Evolutionary conservation across 164 flowering plant genomes (phyloP).

Genomic region (Nelumbo lutea): DNA sequence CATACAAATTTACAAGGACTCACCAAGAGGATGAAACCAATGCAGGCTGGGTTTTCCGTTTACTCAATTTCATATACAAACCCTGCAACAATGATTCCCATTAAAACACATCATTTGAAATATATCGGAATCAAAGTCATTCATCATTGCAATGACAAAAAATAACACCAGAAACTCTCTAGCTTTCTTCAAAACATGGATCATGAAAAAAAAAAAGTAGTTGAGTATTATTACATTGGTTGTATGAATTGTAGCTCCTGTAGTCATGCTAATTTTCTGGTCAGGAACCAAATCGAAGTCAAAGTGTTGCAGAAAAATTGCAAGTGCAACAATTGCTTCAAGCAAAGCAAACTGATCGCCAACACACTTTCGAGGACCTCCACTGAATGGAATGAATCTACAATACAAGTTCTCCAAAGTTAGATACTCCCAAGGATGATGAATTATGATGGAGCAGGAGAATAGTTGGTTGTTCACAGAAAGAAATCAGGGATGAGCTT

Average conservation of each 20-base stretch:
- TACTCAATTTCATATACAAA: constrained; percentile 67
- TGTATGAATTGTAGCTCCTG: constrained; percentile 97
- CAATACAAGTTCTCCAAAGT: neutral
- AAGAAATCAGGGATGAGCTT: neutral
- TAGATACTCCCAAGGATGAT: neutral
- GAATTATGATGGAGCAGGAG: neutral
- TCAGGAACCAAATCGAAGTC: constrained; percentile 80
- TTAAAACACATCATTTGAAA: constrained; percentile 15
- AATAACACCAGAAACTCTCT: neutral
- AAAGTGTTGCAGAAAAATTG: constrained; percentile 67
- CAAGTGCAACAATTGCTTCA: constrained; percentile 82
- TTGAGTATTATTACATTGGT: constrained; percentile 54
- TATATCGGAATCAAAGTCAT: neutral
- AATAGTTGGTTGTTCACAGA: neutral
- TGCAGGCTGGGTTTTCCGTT: constrained; percentile 26
- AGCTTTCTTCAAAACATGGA: neutral
- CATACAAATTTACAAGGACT: constrained; percentile 4
- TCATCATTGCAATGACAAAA: neutral
- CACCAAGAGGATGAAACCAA: constrained; percentile 34
- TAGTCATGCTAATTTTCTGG: constrained; percentile 88
- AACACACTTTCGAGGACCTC: constrained; percentile 96
- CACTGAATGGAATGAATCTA: constrained; percentile 97
- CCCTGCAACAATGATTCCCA: constrained; percentile 47
- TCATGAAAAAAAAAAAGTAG: neutral
- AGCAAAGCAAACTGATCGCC: constrained; percentile 97